phyloP scores from a whole-genome alignment of 2,329 filamentous ascomycete genomes.

The Rosellinia necatrix region DNA sequence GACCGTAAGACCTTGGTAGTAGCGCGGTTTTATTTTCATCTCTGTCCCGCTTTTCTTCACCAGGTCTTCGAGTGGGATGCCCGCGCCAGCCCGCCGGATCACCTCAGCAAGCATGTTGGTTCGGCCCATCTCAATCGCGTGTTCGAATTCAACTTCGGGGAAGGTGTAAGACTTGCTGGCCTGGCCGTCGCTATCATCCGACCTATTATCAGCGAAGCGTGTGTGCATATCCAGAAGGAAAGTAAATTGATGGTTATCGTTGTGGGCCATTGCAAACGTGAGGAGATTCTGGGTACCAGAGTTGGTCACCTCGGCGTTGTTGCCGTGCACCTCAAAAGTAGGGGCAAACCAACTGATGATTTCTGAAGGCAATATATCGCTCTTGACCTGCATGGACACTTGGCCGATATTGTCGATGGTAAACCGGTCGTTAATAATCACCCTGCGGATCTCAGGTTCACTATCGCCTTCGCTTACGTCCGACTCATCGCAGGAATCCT shows the following conservation, averaged over 20 bases:
- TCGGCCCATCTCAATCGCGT: slow-evolving; percentile 53
- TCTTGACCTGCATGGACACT: slow-evolving; percentile 70
- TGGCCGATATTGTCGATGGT: slow-evolving; percentile 79
- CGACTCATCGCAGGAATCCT: slow-evolving; percentile 43
- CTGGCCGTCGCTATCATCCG: slow-evolving; percentile 40
- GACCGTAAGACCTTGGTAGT: slow-evolving; percentile 78
- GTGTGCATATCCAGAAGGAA: slow-evolving; percentile 61
- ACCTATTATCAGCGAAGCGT: slow-evolving; percentile 48
- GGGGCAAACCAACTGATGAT: slow-evolving; percentile 52
- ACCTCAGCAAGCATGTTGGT: slow-evolving; percentile 64
- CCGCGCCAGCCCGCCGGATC: slow-evolving; percentile 69
- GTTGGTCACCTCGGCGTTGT: slow-evolving; percentile 33
- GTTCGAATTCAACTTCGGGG: slow-evolving; percentile 47
- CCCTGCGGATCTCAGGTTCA: slow-evolving; percentile 52
- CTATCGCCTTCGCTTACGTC: slow-evolving; percentile 42
- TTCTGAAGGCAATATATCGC: slow-evolving; percentile 57
- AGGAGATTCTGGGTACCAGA: slow-evolving; percentile 41
- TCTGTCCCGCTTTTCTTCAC: slow-evolving; percentile 68
- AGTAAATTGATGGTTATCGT: slow-evolving; percentile 59
- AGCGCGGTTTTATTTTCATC: slow-evolving; percentile 66
- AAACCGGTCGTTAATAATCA: slow-evolving; percentile 68
- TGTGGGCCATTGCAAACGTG: slow-evolving; percentile 52
- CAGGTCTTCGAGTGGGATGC: slow-evolving; percentile 70
- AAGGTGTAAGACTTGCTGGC: slow-evolving; percentile 47
- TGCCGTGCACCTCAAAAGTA: slow-evolving; percentile 42